Percentiles rank a stretch among this genome's conserved stretches.
phyloP scores from a whole-genome alignment of 306 rosid genomes.

The Styphnolobium japonicum region DNA sequence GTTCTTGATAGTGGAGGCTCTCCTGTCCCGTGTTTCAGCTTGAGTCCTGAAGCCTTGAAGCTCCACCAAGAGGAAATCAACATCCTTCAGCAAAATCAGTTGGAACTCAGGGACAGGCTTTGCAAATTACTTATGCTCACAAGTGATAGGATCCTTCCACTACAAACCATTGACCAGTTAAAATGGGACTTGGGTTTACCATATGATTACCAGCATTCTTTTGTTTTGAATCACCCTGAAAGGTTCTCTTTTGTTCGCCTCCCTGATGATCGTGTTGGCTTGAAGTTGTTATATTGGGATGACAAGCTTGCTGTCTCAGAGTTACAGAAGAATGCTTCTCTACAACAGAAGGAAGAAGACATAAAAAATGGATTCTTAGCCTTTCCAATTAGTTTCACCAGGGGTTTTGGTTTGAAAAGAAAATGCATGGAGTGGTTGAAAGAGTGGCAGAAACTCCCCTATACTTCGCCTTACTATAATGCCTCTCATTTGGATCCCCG shows the following conservation, averaged over 20 bases:
- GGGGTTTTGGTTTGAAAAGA: constrained; percentile 87
- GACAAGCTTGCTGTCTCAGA: constrained; percentile 61
- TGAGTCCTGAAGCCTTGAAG: constrained; percentile 55
- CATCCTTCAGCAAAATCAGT: constrained; percentile 31
- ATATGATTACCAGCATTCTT: constrained; percentile 60
- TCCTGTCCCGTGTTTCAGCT: constrained; percentile 67
- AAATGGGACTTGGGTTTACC: constrained; percentile 94
- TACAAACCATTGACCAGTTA: constrained; percentile 83
- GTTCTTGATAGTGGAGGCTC: constrained; percentile 58
- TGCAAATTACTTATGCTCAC: constrained; percentile 83
- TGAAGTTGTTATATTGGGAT: constrained; percentile 73
- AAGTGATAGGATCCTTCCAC: constrained; percentile 59
- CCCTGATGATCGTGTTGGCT: constrained; percentile 65
- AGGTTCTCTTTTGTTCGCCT: constrained; percentile 56
- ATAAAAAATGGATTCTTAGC: constrained; percentile 51
- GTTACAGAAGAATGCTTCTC: constrained; percentile 54
- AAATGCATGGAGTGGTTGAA: constrained; percentile 85
- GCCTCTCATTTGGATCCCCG: constrained; percentile 81
- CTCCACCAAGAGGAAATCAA: constrained; percentile 42
- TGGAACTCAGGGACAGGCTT: constrained; percentile 65
- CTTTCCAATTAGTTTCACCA: constrained; percentile 75
- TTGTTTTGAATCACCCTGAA: constrained; percentile 48
- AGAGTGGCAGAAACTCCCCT: constrained; percentile 95
- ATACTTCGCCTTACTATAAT: constrained; percentile 64
- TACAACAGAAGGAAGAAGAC: constrained; percentile 60